Evolutionary conservation across 2,329 filamentous ascomycete species (phyloP), one percentile per base, ranked within the genome.

Genomic region (Elsinoe batatas): DNA sequence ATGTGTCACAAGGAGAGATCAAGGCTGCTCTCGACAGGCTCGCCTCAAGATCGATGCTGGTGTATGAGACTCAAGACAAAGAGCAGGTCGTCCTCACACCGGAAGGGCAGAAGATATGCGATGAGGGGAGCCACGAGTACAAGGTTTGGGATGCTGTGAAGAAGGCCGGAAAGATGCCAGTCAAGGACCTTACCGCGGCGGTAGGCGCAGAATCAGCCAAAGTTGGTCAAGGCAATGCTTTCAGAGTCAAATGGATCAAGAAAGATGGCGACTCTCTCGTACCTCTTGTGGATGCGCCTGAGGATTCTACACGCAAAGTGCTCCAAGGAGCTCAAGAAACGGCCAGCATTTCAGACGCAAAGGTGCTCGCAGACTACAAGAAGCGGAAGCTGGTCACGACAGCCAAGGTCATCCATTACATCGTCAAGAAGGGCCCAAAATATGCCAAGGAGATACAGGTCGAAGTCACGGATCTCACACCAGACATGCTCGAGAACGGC

Each of bases 381-480:
- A 96, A 96, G 79, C 83, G 91, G 67, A 97, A 96, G 75, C 80
- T 98, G 50, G 78, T 96, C 61, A 84, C 80, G 62, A 77, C 88
- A 66, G 83, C 88, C 63, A 97, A 96, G 76, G 81, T 88, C 57
- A 86, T 95, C 64, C 83, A 77, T 69, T 98, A 93, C 79, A 86
- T 81, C 63, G 83, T 95, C 58, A 76, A 76, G 58, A 96, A 96
- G 76, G 93, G 90, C 0, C 74, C 83, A 58, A 95, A 95, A 71
- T 98, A 90, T 68, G 88, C 90, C 42, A 81, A 87, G 49, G 86
- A 95, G 72, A 87, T 97, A 61, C 79, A 86, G 44, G 89, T 94
- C 72, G 91, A 97, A 74, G 89, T 94, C 72, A 96, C 93, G 42
- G 93, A 98, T 69, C 76, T 98, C 67, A 97, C 93, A 10, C 85